A percentile compares a stretch with the other conserved stretches of the same genome.
These are phyloP conservation scores for Diplodia scrobiculata DNA, from an alignment of 2,329 filamentous ascomycete species.

Conservation along the genomic window DNA sequence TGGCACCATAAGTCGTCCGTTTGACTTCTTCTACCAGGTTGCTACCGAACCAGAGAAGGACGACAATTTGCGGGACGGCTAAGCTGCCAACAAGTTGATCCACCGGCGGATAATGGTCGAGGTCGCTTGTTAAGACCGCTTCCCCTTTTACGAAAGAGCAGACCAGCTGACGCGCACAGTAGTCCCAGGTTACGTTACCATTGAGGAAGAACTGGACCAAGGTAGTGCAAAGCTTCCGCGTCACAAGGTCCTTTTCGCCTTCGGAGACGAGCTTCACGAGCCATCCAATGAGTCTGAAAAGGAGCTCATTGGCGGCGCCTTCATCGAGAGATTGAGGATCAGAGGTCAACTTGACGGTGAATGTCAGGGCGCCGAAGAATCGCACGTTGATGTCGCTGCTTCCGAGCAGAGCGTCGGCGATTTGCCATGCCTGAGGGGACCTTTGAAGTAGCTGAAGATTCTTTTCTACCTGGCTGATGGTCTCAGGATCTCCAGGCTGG, in stretches of 20 bases:
- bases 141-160: constrained; percentile 58
- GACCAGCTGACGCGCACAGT: constrained; percentile 65
- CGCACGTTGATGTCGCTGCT: constrained; percentile 73
- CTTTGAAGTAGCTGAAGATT: constrained; percentile 77
- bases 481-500: constrained; percentile 50
- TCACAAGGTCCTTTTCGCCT: constrained; percentile 54
- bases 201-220: constrained; percentile 74
- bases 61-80: constrained; percentile 56
- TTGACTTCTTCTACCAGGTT: constrained; percentile 64
- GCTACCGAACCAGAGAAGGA: constrained; percentile 66
- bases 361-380: constrained; percentile 90
- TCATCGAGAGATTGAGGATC: constrained; percentile 34
- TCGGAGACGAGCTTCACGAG: constrained; percentile 47
- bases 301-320: constrained; percentile 41
- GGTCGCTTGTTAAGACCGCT: constrained; percentile 52
- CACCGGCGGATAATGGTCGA: constrained; percentile 51
- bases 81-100: constrained; percentile 52
- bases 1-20: constrained; percentile 12
- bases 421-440: constrained; percentile 78
- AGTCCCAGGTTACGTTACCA: constrained; percentile 67
- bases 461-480: constrained; percentile 64
- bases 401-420: constrained; percentile 74
- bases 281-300: constrained; percentile 61
- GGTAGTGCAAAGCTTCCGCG: constrained; percentile 75
- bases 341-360: constrained; percentile 85